A percentile compares a stretch with the other conserved stretches of the same genome.
Evolutionary conservation across 768 basidiomycete species (phyloP).

Genomic region (Cystofilobasidium capitatum): DNA sequence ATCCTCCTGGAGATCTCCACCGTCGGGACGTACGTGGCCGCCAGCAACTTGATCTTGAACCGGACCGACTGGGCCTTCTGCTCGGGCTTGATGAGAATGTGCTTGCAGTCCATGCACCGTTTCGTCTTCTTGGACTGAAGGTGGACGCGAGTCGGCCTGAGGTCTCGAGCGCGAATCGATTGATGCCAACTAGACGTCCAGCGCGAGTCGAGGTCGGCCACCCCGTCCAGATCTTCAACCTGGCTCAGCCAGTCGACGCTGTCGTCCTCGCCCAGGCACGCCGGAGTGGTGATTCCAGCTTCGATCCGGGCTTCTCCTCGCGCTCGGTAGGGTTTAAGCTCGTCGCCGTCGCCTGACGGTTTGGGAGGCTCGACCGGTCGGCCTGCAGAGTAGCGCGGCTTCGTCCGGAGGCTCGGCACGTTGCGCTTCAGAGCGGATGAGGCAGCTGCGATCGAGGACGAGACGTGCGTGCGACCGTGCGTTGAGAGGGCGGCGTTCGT

Average conservation of each 20-base stretch:
- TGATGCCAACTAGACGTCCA: constrained; percentile 73
- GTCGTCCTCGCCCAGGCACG: constrained; percentile 31
- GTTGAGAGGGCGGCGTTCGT: constrained; percentile 14
- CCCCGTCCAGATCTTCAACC: constrained; percentile 46
- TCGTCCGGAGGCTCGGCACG: constrained; percentile 4
- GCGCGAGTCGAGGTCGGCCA: constrained; percentile 64
- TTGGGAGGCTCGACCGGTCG: not conserved
- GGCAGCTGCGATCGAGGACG: constrained; percentile 16
- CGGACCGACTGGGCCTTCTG: constrained; percentile 88
- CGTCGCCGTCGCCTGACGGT: constrained; percentile 7
- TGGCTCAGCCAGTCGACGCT: constrained; percentile 63
- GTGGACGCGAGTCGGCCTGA: constrained; percentile 80
- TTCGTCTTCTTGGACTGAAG: constrained; percentile 90
- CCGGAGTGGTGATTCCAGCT: constrained; percentile 7
- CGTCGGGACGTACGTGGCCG: constrained; percentile 83
- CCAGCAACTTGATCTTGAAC: constrained; percentile 96
- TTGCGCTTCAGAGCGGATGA: constrained; percentile 17
- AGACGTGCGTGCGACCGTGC: not conserved
- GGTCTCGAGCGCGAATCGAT: constrained; percentile 58
- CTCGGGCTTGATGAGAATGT: constrained; percentile 96
- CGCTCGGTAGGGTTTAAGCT: constrained; percentile 4
- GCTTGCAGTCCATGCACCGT: constrained; percentile 84
- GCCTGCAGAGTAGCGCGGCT: constrained; percentile 2
- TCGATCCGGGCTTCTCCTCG: not conserved
- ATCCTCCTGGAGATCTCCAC: constrained; percentile 49